A percentile compares a stretch with the other conserved stretches of the same genome.
Evolutionary conservation across 2,329 filamentous ascomycete species (phyloP).

Genomic region (Pyrenochaeta sp.): DNA sequence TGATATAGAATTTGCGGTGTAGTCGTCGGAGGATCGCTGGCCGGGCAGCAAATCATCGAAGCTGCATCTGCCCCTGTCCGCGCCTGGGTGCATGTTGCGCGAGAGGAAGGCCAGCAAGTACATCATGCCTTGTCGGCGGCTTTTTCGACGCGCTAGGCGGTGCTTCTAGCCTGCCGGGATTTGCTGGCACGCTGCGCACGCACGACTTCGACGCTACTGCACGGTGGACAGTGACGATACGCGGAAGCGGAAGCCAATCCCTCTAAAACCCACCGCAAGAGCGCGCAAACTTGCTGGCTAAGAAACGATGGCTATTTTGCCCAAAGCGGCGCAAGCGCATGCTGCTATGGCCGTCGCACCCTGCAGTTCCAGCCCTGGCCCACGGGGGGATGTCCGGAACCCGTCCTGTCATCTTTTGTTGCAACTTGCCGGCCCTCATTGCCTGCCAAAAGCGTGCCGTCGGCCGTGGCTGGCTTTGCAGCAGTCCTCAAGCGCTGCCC

Average conservation of each 20-base stretch:
- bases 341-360: constrained; percentile 21
- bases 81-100: constrained; percentile 35
- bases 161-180: constrained; percentile 14
- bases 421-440: constrained; percentile 12
- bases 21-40: constrained; percentile 36
- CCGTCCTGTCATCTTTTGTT: constrained; percentile 19
- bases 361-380: constrained; percentile 24
- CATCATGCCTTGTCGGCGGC: constrained; percentile 37
- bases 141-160: constrained; percentile 32
- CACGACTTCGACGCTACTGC: constrained; percentile 38
- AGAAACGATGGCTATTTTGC: constrained; percentile 14
- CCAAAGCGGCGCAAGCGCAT: constrained; percentile 35
- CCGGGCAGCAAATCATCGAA: constrained; percentile 39
- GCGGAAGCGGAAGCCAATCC: constrained; percentile 38
- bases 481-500: constrained; percentile 5
- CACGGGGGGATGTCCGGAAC: constrained; percentile 28
- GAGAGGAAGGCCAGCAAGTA: constrained; percentile 33
- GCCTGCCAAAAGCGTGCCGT: constrained; percentile 9
- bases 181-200: constrained; percentile 27
- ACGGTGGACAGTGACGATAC: constrained; percentile 32
- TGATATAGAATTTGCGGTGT: constrained; percentile 48
- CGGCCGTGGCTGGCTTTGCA: constrained; percentile 13
- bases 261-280: constrained; percentile 22
- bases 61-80: constrained; percentile 30
- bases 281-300: constrained; percentile 24